These are phyloP conservation scores for Diaporthe ilicicola DNA, from an alignment of 2,329 filamentous ascomycete genomes.

Conservation along the genomic window DNA sequence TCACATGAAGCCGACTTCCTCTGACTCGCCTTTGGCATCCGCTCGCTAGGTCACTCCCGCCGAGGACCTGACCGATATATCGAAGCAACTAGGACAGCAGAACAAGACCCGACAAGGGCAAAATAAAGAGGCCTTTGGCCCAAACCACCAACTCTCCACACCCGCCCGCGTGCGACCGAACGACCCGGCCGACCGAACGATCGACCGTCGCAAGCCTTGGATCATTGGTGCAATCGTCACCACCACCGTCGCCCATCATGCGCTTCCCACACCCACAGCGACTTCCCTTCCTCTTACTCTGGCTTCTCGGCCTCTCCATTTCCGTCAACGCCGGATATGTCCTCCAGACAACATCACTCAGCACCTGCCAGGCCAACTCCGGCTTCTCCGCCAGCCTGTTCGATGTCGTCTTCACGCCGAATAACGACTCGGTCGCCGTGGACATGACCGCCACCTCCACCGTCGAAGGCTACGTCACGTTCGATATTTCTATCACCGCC, in stretches of 20 bases:
- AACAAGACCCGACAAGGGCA: conserved; percentile 8
- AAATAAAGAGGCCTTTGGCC: conserved; percentile 8
- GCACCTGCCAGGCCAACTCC: conserved; percentile 78
- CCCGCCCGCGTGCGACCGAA: conserved; percentile 1
- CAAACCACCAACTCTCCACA: conserved; percentile 7
- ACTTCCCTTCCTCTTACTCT: conserved; percentile 23
- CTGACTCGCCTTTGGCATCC: conserved; percentile 15
- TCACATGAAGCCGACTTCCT: conserved; percentile 6
- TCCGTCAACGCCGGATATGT: conserved; percentile 37
- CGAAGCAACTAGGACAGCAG: not conserved
- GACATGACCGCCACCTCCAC: conserved; percentile 77
- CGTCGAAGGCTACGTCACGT: conserved; percentile 77
- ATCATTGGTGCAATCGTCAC: not conserved
- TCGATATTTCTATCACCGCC: conserved; percentile 74
- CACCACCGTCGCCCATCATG: conserved; percentile 21
- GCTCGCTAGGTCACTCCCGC: conserved; percentile 1
- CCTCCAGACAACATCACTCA: conserved; percentile 66
- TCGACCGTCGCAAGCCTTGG: not conserved
- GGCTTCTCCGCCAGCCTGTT: conserved; percentile 83
- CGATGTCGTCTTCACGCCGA: conserved; percentile 75
- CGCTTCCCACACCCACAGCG: conserved; percentile 25
- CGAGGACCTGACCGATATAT: not conserved
- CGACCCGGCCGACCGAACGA: not conserved
- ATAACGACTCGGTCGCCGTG: conserved; percentile 70
- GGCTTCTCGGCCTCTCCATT: conserved; percentile 33